phyloP scores from a whole-genome alignment of 2,329 filamentous ascomycete genomes.

The Aureobasidium uvarum region DNA sequence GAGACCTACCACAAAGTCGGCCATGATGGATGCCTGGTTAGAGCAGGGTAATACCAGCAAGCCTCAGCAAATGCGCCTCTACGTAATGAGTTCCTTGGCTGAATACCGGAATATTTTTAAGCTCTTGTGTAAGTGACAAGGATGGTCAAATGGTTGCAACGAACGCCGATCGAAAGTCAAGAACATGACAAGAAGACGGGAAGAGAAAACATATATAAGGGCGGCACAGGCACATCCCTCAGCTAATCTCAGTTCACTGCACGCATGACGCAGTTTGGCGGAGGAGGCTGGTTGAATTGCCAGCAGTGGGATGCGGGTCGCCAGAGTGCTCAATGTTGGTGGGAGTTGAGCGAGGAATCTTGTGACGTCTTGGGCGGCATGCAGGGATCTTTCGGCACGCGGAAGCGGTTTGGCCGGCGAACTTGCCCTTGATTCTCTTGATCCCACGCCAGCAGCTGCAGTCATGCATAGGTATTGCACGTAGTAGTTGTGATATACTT shows the following conservation, averaged over 20 bases:
- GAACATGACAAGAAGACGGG: background rate
- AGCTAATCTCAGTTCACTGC: background rate
- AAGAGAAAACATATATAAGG: background rate
- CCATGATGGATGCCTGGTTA: conserved; percentile 12
- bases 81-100: conserved; percentile 15
- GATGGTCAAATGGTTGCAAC: background rate
- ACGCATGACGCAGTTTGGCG: conserved; percentile 8
- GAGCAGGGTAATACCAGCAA: conserved; percentile 2
- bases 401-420: background rate
- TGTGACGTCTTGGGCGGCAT: conserved; percentile 9
- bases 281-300: conserved; percentile 6
- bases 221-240: conserved; percentile 1
- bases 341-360: background rate
- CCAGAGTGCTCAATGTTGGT: background rate
- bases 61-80: conserved; percentile 19
- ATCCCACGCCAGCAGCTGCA: background rate
- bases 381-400: conserved; percentile 13
- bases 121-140: conserved; percentile 16
- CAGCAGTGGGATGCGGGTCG: background rate
- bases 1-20: conserved; percentile 19
- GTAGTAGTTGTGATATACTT: background rate
- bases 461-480: background rate
- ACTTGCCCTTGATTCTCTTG: background rate
- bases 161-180: background rate
- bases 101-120: conserved; percentile 16